A percentile compares a stretch with the other conserved stretches of the same genome.
These are phyloP conservation scores for Rhodotorula sp. DNA, from an alignment of 1,284 basidiomycete genomes.

Conservation along the genomic window DNA sequence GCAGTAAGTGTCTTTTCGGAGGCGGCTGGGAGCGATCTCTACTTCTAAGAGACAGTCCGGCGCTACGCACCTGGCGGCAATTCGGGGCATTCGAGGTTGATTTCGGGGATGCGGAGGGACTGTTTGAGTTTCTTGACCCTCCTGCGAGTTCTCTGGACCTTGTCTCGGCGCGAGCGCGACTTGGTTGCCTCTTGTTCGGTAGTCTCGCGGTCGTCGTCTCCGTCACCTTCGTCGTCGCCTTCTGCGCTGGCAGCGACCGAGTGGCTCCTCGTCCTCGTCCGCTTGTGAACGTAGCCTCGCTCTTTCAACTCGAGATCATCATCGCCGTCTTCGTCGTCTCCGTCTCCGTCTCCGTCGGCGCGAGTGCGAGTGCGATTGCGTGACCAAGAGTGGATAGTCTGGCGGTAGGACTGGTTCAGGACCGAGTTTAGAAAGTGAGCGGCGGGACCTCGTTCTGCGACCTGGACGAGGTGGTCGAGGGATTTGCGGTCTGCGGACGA, in stretches of 20 bases:
- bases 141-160: neutral
- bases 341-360: neutral
- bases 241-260: neutral
- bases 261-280: neutral
- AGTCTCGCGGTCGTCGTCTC: neutral
- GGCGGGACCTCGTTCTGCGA: neutral
- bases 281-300: conserved; percentile 9
- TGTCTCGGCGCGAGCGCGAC: neutral
- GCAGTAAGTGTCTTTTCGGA: too few species aligned
- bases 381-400: neutral
- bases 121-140: neutral
- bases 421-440: neutral
- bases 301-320: conserved; percentile 1
- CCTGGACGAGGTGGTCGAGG: neutral
- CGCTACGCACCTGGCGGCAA: neutral
- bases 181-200: neutral
- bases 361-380: neutral
- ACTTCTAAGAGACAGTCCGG: accelerated
- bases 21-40: neutral
- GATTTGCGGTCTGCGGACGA: neutral
- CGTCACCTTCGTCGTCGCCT: neutral
- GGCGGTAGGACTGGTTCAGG: neutral
- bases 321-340: neutral
- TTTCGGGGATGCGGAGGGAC: conserved; percentile 1
- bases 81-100: neutral